These are phyloP conservation scores for Fusarium virguliforme DNA, from an alignment of 2,329 filamentous ascomycete genomes.

Conservation along the genomic window DNA sequence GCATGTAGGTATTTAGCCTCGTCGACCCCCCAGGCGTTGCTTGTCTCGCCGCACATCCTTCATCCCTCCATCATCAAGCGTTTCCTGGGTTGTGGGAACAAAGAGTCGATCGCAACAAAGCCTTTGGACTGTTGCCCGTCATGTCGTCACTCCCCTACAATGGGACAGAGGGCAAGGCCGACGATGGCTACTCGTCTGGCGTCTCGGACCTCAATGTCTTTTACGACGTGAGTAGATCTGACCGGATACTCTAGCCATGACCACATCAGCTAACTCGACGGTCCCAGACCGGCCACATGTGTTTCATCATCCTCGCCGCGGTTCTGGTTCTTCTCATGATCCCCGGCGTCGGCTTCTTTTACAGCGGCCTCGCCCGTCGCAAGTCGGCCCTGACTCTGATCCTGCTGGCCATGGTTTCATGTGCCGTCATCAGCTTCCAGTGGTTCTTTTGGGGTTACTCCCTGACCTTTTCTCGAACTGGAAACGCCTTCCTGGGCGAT, in stretches of 20 bases:
- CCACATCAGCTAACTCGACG: slow-evolving; percentile 7
- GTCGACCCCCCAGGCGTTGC: slow-evolving; percentile 30
- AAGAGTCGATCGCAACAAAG: slow-evolving; percentile 32
- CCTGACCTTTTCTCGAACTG: slow-evolving; percentile 85
- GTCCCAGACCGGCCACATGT: slow-evolving; percentile 81
- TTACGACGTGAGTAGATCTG: slow-evolving; percentile 76
- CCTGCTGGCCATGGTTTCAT: slow-evolving; percentile 87
- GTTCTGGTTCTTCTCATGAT: slow-evolving; percentile 93
- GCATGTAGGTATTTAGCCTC: slow-evolving; percentile 40
- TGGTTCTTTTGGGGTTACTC: slow-evolving; percentile 99
- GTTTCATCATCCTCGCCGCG: slow-evolving; percentile 83
- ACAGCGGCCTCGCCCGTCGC: slow-evolving; percentile 88
- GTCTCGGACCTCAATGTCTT: slow-evolving; percentile 85
- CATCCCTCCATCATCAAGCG: slow-evolving; percentile 27
- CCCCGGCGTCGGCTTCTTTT: slow-evolving; percentile 94
- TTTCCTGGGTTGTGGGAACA: slow-evolving; percentile 20
- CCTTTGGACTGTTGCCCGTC: slow-evolving; percentile 32
- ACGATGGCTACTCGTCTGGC: slow-evolving; percentile 66
- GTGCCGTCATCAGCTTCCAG: slow-evolving; percentile 86
- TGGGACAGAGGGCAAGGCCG: slow-evolving; percentile 65
- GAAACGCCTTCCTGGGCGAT: slow-evolving; percentile 84
- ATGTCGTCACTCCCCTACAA: slow-evolving; percentile 63
- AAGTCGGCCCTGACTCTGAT: slow-evolving; percentile 92
- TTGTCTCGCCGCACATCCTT: slow-evolving; percentile 20
- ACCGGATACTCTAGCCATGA: neutral